phyloP scores from a whole-genome alignment of 345 rosid species.

The Xanthoceras sorbifolium region DNA sequence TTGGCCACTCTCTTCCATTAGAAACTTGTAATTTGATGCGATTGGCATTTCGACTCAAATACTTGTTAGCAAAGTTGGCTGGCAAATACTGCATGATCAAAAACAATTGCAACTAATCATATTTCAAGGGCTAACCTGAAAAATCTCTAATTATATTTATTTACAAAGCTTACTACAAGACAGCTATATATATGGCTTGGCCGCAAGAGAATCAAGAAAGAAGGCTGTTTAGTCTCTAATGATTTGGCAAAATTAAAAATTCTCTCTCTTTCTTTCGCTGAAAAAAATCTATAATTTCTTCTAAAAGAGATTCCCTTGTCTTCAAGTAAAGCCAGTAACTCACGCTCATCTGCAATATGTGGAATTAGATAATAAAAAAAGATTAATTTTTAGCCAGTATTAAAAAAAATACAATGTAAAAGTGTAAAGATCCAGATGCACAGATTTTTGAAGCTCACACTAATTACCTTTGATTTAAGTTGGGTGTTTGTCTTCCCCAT shows the following conservation, averaged over 20 bases:
- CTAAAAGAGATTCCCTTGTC: conserved; percentile 16
- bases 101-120: too few species aligned
- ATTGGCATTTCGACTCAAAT: background rate
- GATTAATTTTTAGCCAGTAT: background rate
- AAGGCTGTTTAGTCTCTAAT: conserved; percentile 37
- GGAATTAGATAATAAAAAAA: background rate
- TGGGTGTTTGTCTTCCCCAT: too few species aligned
- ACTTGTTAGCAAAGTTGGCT: background rate
- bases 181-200: background rate
- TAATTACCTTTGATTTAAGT: too few species aligned
- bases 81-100: conserved; percentile 19
- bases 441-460: conserved; percentile 27
- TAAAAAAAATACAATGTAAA: too few species aligned
- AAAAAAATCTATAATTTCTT: background rate
- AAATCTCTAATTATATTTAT: too few species aligned
- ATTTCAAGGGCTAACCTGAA: too few species aligned
- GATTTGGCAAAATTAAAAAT: conserved; percentile 35
- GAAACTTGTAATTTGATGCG: background rate
- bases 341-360: background rate
- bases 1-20: background rate
- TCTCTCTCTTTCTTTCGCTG: conserved; percentile 29
- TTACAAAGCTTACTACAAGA: background rate
- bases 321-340: background rate
- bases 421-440: background rate
- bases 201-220: conserved; percentile 35